Percentiles rank a stretch among this genome's conserved stretches.
Conservation (phyloP, 2,329 filamentous ascomycete genomes). For the Magnaporthales sp. region DNA sequence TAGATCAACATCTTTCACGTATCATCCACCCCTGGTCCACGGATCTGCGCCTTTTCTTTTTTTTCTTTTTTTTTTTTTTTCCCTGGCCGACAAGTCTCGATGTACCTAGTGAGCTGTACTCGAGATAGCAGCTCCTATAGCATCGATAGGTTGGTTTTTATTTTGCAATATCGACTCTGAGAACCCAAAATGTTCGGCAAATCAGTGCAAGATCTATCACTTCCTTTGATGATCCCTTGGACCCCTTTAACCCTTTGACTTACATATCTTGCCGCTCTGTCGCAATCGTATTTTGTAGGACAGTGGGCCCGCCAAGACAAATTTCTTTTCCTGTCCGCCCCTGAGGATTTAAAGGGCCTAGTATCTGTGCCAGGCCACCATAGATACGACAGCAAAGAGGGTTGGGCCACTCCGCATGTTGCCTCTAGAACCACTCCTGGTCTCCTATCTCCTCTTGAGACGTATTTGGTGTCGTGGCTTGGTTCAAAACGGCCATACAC, state of each 20-base stretch:
- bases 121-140: too few species aligned
- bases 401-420: not conserved
- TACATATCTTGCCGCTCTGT: not conserved
- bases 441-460: not conserved
- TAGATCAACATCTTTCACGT: not conserved
- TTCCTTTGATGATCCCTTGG: not conserved
- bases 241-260: too few species aligned
- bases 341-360: not conserved
- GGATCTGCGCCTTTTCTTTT: not conserved
- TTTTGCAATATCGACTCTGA: too few species aligned
- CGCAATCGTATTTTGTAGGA: not conserved
- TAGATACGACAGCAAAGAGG: not conserved
- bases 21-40: not conserved
- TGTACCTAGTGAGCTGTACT: too few species aligned
- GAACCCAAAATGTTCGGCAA: not conserved
- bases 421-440: not conserved
- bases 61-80: too few species aligned
- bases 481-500: not conserved
- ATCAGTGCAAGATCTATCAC: not conserved
- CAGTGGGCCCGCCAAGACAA: not conserved
- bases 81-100: too few species aligned
- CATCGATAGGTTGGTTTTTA: too few species aligned
- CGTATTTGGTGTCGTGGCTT: not conserved
- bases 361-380: not conserved
- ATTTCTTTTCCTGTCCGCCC: not conserved